Evolutionary conservation across 1,284 basidiomycete genomes (phyloP).

Genomic region (Ustilago xerochloae): DNA sequence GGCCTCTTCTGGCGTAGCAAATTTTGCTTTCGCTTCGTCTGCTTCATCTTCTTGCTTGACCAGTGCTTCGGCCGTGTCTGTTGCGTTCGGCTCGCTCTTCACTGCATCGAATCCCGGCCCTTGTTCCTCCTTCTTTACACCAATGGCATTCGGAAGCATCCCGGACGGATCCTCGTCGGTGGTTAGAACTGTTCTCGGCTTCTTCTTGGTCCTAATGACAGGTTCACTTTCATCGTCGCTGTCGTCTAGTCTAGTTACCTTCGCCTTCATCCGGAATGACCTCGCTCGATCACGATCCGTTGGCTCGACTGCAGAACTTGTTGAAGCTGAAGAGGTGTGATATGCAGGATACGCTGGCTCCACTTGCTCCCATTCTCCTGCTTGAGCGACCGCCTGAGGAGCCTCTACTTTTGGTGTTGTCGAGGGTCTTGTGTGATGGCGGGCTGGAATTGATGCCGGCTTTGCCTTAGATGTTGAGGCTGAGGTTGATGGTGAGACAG

Average conservation of each 20-base stretch:
- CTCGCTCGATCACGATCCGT: slow-evolving; percentile 51
- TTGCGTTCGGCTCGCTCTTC: slow-evolving; percentile 3
- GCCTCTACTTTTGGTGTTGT: slow-evolving; percentile 73
- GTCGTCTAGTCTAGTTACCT: slow-evolving; percentile 16
- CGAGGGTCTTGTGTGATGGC: background rate
- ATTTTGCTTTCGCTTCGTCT: background rate
- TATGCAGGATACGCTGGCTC: slow-evolving; percentile 67
- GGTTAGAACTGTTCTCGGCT: slow-evolving; percentile 3
- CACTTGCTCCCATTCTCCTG: slow-evolving; percentile 86
- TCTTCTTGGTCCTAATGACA: slow-evolving; percentile 56
- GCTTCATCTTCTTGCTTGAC: background rate
- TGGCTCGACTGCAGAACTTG: background rate
- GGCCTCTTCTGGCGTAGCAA: slow-evolving; percentile 1
- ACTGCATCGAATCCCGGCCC: background rate
- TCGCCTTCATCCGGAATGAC: slow-evolving; percentile 54
- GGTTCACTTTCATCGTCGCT: slow-evolving; percentile 41
- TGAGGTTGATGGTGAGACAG: background rate
- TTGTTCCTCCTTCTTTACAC: slow-evolving; percentile 18
- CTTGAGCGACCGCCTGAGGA: slow-evolving; percentile 76
- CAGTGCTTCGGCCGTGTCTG: background rate
- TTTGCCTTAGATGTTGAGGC: background rate
- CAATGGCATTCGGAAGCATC: background rate
- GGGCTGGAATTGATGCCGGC: background rate
- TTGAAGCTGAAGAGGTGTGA: slow-evolving; percentile 6
- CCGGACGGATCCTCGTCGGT: background rate